Base-by-base conservation (phyloP, 148 eudicot species). In the Vaccinium vitisidaea region DNA sequence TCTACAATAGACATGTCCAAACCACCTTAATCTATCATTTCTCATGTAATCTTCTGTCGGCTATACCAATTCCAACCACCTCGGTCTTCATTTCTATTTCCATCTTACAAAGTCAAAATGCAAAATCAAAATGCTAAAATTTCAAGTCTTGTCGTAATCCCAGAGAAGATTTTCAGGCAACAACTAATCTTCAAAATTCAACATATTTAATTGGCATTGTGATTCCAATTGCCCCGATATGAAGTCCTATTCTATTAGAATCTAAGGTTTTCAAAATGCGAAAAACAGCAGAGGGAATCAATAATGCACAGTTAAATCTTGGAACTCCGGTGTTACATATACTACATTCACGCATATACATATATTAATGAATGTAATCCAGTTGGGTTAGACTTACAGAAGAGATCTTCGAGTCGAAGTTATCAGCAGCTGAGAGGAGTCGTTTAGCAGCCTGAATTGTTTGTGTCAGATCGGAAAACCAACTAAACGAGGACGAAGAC, bases 381-480 rank as follows among this genome's bases (percentile, higher is more conserved):
- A 59, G 73, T 14, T 36, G 12, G 36, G 32, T 63, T 14, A 67
- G 70, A 84, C 92, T 88, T 80, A 90, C 92, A 55, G 87, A 83
- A 39, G 90, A 88, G 80, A 75, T 78, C 82, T 88, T 86, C 43
- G 89, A 87, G 84, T 89, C 90, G 83, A 92, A 91, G 82, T 80
- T 86, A 52, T 88, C 87, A 30, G 93, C 94, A 77, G 88, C 87
- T 4, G 85, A 53, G 21, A 93, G 87, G 48, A 93, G 86, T 4
- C 90, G 87, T 75, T 91, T 92, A 2, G 93, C 90, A 61, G 89
- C 92, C 67, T 90, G 91, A 79, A 93, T 88, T 76, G 93, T 86
- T 43, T 84, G 1, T 19, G 88, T 82, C 52, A 92, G 89, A 82
- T 92, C 94, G 63, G 88, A 88, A 18, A 92, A 83, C 74, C 84